A percentile compares a stretch with the other conserved stretches of the same genome.
Conservation (phyloP, 2,329 filamentous ascomycete species). For the Nothophaeocryptopus gaeumannii region DNA sequence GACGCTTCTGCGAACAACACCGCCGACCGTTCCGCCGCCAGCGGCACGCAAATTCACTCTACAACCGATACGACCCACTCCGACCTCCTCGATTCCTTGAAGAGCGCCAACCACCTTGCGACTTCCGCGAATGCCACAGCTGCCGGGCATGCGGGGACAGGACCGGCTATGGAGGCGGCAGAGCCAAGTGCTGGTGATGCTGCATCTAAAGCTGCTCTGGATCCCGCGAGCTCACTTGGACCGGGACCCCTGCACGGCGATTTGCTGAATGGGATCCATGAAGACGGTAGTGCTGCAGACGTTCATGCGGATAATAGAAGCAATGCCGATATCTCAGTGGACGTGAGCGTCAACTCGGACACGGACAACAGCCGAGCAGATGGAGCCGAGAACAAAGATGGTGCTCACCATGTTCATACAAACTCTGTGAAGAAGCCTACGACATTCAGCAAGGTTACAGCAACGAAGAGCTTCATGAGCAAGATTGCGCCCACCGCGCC, state of each 20-base stretch:
- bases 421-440: slow-evolving; percentile 67
- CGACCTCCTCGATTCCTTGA: slow-evolving; percentile 27
- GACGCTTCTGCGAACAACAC: slow-evolving; percentile 59
- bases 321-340: slow-evolving; percentile 63
- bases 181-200: slow-evolving; percentile 36
- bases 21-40: slow-evolving; percentile 56
- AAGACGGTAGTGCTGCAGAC: slow-evolving; percentile 38
- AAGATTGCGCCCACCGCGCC: slow-evolving; percentile 61
- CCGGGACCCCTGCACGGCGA: slow-evolving; percentile 10
- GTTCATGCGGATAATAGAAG: slow-evolving; percentile 55
- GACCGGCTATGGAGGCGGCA: slow-evolving; percentile 22
- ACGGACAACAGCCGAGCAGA: slow-evolving; percentile 66
- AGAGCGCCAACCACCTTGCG: slow-evolving; percentile 18
- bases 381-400: slow-evolving; percentile 52
- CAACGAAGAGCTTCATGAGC: slow-evolving; percentile 81
- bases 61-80: slow-evolving; percentile 43
- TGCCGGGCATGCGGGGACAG: slow-evolving; percentile 9
- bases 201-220: slow-evolving; percentile 14
- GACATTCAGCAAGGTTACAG: slow-evolving; percentile 80
- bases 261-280: slow-evolving; percentile 24
- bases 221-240: slow-evolving; percentile 13
- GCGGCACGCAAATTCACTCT: slow-evolving; percentile 33
- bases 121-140: slow-evolving; percentile 8
- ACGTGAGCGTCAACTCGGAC: slow-evolving; percentile 72
- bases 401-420: slow-evolving; percentile 56